Evolutionary conservation across 2,329 filamentous ascomycete genomes (phyloP).

Genomic region (Phyllosticta paracitricarpa): DNA sequence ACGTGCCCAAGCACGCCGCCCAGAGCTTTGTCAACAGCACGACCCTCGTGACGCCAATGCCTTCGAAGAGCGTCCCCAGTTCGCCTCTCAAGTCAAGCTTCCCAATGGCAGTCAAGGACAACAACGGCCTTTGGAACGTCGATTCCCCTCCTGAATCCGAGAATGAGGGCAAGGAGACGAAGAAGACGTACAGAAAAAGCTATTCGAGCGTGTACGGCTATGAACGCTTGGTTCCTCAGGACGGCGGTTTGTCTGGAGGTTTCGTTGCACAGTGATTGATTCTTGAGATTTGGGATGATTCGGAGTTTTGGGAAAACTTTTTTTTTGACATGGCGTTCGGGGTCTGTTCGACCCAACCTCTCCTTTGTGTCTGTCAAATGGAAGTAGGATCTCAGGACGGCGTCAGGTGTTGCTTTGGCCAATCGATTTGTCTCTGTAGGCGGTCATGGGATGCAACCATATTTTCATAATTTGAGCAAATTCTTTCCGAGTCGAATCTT

Average conservation of each 20-base stretch:
- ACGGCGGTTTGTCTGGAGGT: not conserved
- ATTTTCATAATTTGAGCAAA: too few species aligned
- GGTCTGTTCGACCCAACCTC: not conserved
- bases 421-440: not conserved
- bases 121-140: not conserved
- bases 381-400: not conserved
- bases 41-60: not conserved
- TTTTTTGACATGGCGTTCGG: not conserved
- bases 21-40: not conserved
- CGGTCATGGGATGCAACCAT: too few species aligned
- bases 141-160: not conserved
- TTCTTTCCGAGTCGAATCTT: too few species aligned
- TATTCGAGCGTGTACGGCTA: not conserved
- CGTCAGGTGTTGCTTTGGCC: not conserved
- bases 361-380: not conserved
- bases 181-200: not conserved
- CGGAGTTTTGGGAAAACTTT: not conserved
- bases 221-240: not conserved
- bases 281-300: not conserved
- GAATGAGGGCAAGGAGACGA: not conserved
- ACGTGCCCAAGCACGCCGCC: conserved; percentile 3
- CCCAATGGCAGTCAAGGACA: not conserved
- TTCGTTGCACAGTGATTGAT: not conserved
- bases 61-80: not conserved
- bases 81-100: not conserved